Base-by-base conservation (phyloP, 2,329 filamentous ascomycete species). In the Aspergillus awamori region DNA sequence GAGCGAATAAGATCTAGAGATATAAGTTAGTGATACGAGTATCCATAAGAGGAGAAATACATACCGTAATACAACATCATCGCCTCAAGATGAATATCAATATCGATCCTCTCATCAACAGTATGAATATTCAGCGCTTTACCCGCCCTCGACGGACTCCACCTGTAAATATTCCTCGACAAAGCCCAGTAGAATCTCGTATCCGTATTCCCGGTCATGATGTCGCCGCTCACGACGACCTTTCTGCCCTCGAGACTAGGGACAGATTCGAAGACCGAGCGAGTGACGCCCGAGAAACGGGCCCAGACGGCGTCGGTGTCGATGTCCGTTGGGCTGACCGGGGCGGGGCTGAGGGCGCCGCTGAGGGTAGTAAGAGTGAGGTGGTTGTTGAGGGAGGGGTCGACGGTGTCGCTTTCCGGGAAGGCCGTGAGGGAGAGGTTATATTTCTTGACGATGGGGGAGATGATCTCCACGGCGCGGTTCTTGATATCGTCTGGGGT, bases 161-260 rank as follows among this genome's bases (percentile, higher is more conserved):
- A 84, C 1, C 83, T 74, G 65, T 83, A 85, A 8, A 85, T 84
- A 57, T 84, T 80, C 62, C 78, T 76, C n/a, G 81, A 81, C 62
- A 84, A 63, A 41, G 76, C 71, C 82, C 82, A 84, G 65, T 84
- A 84, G 64, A 83, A 82, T 3, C 77, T 70, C 1, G 83, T 84
- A 60, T 84, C 83, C 0, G 83, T 84, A 55, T 84, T 85, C 0
- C 81, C 82, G 1, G 81, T 83, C 80, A 83, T 83, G 54, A 83
- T 77, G 60, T 77, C 76, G 0, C 78, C 78, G 8, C 75, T 74
- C 0, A 80, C 77, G 6, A 82, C 70, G 3, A 80, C 76, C 0
- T 70, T 80, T 57, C 74, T 74, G n/a, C 64, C 72, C 11, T 65
- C 26, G 26, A 67, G 62, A 48, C 64, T 71, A 48, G 65, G 65